These are phyloP conservation scores for Candida awuae DNA, from an alignment of 805 yeast genomes.

Conservation along the genomic window DNA sequence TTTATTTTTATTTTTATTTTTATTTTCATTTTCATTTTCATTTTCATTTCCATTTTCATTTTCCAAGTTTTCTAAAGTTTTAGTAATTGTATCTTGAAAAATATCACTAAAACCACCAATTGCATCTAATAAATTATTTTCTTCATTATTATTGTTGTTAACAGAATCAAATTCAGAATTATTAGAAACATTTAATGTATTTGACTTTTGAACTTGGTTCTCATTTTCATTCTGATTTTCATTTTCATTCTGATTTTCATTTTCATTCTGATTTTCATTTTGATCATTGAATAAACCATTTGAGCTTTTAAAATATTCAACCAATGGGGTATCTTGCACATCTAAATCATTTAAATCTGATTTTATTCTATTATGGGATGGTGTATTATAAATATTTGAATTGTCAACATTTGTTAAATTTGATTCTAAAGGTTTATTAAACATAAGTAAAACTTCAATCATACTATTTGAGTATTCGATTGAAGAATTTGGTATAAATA, in stretches of 20 bases:
- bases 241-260: not conserved
- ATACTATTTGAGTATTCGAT: slow-evolving; percentile 25
- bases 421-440: not conserved
- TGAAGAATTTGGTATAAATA: slow-evolving; percentile 36
- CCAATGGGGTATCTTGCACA: slow-evolving; percentile 8
- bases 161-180: not conserved
- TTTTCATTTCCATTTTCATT: not conserved
- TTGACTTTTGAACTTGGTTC: too few species aligned
- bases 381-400: slow-evolving; percentile 1
- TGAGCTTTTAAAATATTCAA: slow-evolving; percentile 7
- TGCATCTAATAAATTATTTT: slow-evolving; percentile 10
- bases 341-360: slow-evolving; percentile 25
- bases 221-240: too few species aligned
- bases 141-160: not conserved
- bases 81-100: slow-evolving; percentile 42
- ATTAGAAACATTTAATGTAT: not conserved
- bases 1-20: too few species aligned
- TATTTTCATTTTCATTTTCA: not conserved
- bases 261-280: slow-evolving; percentile 17
- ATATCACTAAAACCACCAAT: slow-evolving; percentile 28
- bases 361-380: slow-evolving; percentile 10
- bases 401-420: not conserved
- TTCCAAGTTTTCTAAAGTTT: slow-evolving; percentile 10
- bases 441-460: slow-evolving; percentile 47
- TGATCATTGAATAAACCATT: slow-evolving; percentile 17